Base-by-base conservation (phyloP, 2,329 filamentous ascomycete species). In the Monosporascus sp. region DNA sequence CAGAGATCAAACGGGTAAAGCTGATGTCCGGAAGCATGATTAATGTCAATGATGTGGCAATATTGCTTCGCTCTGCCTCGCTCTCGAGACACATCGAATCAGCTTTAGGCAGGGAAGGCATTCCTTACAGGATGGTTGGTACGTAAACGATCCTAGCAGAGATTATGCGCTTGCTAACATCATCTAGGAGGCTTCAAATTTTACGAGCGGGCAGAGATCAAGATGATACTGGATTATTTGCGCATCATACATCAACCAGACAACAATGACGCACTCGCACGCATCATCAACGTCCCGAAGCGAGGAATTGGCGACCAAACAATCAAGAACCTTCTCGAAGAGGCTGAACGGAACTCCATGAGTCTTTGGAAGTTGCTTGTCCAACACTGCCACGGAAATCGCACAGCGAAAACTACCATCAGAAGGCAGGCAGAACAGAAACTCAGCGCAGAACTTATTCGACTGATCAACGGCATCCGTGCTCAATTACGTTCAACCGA, bases 71-170 rank as follows among this genome's bases (percentile, higher is more conserved):
- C 22, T 94, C 91, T 2, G 89, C 91, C 1, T 78, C 85, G 1
- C 76, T 97, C 7, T 97, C 93, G 0, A 79, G 92, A 22, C 83
- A 90, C n/a, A 87, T 97, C 39, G 93, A 99, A 71, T 81, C 85
- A 22, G 87, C 87, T 3, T 76, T 97, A 41, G 90, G 88, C 15
- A 90, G 87, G 63, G 83, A 84, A 11, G 90, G 91, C 1, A 84
- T 97, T 41, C 81, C 91, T 0, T 99, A 97, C 70, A 85, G 85
- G 49, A 97, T 97, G 92, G 86, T 97, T 50, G 93, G 88, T 62
- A 64, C 60, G 72, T 70, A 50, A 24, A 51, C 31, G 50, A 24
- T 51, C 20, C 25, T 38, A 8, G 38, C 17, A 48, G 18, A 37
- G 22, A 35, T 3, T 7, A 37, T 45, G 8, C 8, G n/a, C 46